phyloP scores from a whole-genome alignment of 257 asterid genomes.

The Handroanthus guayacan region DNA sequence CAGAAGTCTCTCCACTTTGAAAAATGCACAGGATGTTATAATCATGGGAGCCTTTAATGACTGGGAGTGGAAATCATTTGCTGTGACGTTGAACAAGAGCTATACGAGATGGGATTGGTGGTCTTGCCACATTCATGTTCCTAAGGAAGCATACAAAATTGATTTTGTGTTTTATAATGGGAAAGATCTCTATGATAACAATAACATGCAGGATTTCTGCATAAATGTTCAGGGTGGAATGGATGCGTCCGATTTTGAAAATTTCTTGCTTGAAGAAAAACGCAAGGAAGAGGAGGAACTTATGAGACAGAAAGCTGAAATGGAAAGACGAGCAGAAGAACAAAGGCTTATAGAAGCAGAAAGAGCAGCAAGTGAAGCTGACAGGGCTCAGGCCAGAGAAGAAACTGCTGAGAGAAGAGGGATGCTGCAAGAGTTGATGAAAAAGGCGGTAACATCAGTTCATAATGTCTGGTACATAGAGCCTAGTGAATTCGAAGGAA shows the following conservation, averaged over 20 bases:
- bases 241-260: conserved; percentile 75
- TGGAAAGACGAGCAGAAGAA: conserved; percentile 73
- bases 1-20: conserved; percentile 79
- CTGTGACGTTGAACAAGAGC: conserved; percentile 67
- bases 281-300: conserved; percentile 73
- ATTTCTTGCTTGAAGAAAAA: conserved; percentile 93
- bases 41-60: conserved; percentile 94
- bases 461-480: conserved; percentile 76
- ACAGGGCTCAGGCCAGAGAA: conserved; percentile 76
- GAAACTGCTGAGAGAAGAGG: conserved; percentile 65
- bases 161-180: conserved; percentile 94
- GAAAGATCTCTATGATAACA: conserved; percentile 84
- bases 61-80: conserved; percentile 91
- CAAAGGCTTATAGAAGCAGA: conserved; percentile 79
- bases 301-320: conserved; percentile 75
- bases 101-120: conserved; percentile 92
- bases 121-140: conserved; percentile 85
- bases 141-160: conserved; percentile 88
- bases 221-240: conserved; percentile 78
- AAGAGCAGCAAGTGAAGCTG: conserved; percentile 73
- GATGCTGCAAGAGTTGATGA: conserved; percentile 54
- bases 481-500: conserved; percentile 66
- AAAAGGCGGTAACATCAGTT: conserved; percentile 52
- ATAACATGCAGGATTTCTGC: conserved; percentile 77
- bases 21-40: conserved; percentile 65